phyloP scores from a whole-genome alignment of 176 grass and related monocot genomes.

The Oryza coarctata region DNA sequence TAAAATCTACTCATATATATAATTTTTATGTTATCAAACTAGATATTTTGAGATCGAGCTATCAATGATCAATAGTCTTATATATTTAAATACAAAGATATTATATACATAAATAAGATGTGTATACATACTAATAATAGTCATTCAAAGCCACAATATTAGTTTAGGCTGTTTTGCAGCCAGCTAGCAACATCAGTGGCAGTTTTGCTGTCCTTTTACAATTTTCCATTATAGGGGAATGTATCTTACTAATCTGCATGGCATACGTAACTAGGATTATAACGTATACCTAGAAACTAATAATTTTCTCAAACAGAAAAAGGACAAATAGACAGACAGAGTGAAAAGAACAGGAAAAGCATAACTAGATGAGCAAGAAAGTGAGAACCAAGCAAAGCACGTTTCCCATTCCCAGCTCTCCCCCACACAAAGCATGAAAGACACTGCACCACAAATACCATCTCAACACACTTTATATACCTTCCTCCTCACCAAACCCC shows the following conservation, averaged over 20 bases:
- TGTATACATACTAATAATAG: no score
- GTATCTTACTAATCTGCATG: not conserved
- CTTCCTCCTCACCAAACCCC: slow-evolving; percentile 6
- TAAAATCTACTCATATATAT: no score
- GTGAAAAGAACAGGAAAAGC: not conserved
- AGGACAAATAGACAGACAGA: not conserved
- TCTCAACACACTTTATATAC: not conserved
- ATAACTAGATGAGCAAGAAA: not conserved
- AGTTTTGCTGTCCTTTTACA: no score
- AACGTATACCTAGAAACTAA: not conserved
- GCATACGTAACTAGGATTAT: not conserved
- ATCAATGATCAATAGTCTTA: no score
- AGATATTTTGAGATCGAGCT: no score
- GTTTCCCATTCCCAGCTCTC: slow-evolving; percentile 1
- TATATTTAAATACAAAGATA: no score
- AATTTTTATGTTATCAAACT: no score
- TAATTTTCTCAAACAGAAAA: not conserved
- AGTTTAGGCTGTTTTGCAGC: no score
- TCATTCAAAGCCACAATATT: no score
- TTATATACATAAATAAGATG: no score
- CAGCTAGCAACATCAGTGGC: no score
- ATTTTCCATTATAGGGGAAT: not conserved
- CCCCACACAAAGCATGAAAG: not conserved
- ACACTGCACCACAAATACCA: not conserved
- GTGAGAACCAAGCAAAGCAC: not conserved